Evolutionary conservation across 139 green algal species (phyloP).

Genomic region (Chlorella sp.): DNA sequence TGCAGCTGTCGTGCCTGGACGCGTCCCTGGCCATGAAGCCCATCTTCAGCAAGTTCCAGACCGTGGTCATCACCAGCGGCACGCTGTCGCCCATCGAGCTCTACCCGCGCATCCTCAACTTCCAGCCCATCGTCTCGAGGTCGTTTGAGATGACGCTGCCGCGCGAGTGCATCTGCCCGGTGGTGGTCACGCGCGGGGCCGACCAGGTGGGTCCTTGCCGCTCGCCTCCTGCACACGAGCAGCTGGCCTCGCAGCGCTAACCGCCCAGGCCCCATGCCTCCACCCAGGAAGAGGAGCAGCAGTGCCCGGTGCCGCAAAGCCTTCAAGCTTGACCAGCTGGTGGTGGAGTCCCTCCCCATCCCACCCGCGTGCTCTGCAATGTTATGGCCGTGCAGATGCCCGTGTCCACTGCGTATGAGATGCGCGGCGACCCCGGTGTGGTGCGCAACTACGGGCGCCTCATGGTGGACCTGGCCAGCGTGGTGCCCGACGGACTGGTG

Average conservation of each 20-base stretch:
- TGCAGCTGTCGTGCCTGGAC: slow-evolving; percentile 85
- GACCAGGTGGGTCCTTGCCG: slow-evolving; percentile 83
- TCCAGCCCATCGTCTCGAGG: slow-evolving; percentile 83
- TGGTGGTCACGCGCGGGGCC: slow-evolving; percentile 84
- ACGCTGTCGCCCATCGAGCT: slow-evolving; percentile 95
- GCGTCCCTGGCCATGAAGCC: slow-evolving; percentile 90
- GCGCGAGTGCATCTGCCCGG: slow-evolving; percentile 92
- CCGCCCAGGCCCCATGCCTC: too few relatives aligned
- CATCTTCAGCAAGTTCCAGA: slow-evolving; percentile 91
- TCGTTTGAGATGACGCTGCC: slow-evolving; percentile 93
- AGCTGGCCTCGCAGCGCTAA: too few relatives aligned
- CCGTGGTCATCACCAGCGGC: slow-evolving; percentile 95
- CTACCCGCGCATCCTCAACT: slow-evolving; percentile 95
- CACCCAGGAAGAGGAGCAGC: too few relatives aligned
- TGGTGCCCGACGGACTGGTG: slow-evolving; percentile 92
- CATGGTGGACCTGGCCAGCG: slow-evolving; percentile 82
- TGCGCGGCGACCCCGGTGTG: slow-evolving; percentile 62
- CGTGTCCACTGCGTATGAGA: slow-evolving; percentile 90
- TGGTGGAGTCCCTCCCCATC: too few relatives aligned
- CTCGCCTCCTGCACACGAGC: too few relatives aligned
- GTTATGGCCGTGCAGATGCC: slow-evolving; percentile 53
- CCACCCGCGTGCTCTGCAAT: too few relatives aligned
- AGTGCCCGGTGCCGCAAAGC: too few relatives aligned
- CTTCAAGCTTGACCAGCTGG: too few relatives aligned
- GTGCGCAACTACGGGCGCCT: slow-evolving; percentile 90